Percentiles rank a stretch among this genome's conserved stretches.
phyloP scores from a whole-genome alignment of 495 filamentous ascomycete genomes.

The Xylaria cubensis region DNA sequence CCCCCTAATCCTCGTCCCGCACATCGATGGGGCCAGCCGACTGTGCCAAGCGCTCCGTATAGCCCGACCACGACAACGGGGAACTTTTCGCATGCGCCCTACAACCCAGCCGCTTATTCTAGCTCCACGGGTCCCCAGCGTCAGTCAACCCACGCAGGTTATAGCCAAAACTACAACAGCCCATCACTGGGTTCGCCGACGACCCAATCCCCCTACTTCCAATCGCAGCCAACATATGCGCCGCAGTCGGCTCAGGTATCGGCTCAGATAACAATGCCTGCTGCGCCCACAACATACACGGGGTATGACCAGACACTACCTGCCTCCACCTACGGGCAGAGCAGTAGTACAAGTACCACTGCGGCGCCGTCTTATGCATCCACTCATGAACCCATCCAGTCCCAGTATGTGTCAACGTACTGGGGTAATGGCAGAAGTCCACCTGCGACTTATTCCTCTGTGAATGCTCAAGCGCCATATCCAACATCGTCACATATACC shows the following conservation, averaged over 20 bases:
- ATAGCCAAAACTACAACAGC: slow-evolving; percentile 44
- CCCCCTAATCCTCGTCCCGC: slow-evolving; percentile 52
- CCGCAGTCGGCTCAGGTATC: slow-evolving; percentile 40
- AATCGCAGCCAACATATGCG: slow-evolving; percentile 40
- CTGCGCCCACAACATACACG: slow-evolving; percentile 39
- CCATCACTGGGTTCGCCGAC: slow-evolving; percentile 48
- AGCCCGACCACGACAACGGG: slow-evolving; percentile 36
- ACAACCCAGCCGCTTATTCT: slow-evolving; percentile 60
- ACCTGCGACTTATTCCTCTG: slow-evolving; percentile 40
- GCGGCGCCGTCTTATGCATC: slow-evolving; percentile 28
- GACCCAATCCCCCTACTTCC: slow-evolving; percentile 46
- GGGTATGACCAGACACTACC: slow-evolving; percentile 46
- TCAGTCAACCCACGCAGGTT: slow-evolving; percentile 51
- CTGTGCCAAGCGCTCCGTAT: slow-evolving; percentile 33
- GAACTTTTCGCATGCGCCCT: slow-evolving; percentile 48
- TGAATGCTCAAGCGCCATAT: slow-evolving; percentile 52
- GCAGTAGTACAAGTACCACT: slow-evolving; percentile 14
- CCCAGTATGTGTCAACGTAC: slow-evolving; percentile 31
- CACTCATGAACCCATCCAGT: slow-evolving; percentile 34
- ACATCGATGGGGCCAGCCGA: slow-evolving; percentile 39
- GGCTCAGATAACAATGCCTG: slow-evolving; percentile 32
- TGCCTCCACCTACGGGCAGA: slow-evolving; percentile 43
- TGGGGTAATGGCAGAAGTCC: slow-evolving; percentile 33
- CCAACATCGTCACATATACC: slow-evolving; percentile 55
- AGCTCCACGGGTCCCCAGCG: slow-evolving; percentile 48